Base-by-base conservation (phyloP, 2,329 filamentous ascomycete genomes). In the Trichoderma sp. region DNA sequence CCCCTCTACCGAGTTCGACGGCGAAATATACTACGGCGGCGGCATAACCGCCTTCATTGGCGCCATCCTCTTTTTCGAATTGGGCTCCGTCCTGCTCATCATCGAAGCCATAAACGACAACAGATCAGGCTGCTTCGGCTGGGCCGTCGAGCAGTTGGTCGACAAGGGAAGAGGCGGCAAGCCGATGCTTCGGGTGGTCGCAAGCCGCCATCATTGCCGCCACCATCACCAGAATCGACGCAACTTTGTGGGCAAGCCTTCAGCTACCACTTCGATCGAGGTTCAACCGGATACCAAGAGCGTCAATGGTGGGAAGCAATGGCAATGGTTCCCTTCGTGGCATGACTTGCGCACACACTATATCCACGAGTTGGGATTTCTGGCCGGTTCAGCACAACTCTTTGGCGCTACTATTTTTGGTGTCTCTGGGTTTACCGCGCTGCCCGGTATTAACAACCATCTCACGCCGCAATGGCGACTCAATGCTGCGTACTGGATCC, bases 41-140 rank as follows among this genome's bases (percentile, higher is more conserved):
- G 90, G 89, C 1, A 81, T 90, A 25, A 87, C 85, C 0, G 88
- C 87, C 0, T 87, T 90, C 72, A 82, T 91, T n/a, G 89, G 89
- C 4, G 88, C 88, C 0, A 89, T 87, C 0, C 78, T 91, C 7
- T 70, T 70, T 32, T 91, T 92, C 74, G 87, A 89, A 71, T 64
- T 89, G 4, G 89, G 89, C 0, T 87, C 86, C 39, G 73, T 91
- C 1, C 76, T 91, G 2, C 80, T 91, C 29, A 81, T 91, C 76
- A 78, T 90, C 2, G 89, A 92, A 75, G 89, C 89, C 4, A 81
- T 90, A n/a, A 92, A 92, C 74, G 87, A 88, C 72, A 87, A 90
- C 72, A 80, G 84, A 13, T 79, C 84, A 0, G 87, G 85, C 13
- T 92, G 89, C 74, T 91, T 91, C 74, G 89, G 89, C 4, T 92